Evolutionary conservation across 23 red algal genomes (phyloP).

Genomic region (Gracilaria gracilis): DNA sequence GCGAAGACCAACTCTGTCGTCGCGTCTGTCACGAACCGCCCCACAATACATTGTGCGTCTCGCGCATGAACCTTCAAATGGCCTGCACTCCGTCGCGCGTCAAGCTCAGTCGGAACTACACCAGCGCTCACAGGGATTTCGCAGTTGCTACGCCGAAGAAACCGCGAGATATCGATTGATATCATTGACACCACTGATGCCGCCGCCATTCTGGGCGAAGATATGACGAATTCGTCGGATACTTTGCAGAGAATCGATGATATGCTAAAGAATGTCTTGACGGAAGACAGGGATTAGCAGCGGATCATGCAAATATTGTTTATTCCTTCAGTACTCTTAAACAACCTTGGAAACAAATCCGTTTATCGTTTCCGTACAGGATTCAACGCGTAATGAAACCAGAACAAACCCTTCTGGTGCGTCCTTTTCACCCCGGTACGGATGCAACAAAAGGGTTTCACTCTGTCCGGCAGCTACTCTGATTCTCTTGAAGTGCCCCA

Average conservation of each 20-base stretch:
- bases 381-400: too few relatives aligned
- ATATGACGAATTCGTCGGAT: slow-evolving; percentile 12
- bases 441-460: too few relatives aligned
- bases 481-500: too few relatives aligned
- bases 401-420: too few relatives aligned
- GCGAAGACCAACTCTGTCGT: slow-evolving; percentile 13
- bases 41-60: slow-evolving; percentile 60
- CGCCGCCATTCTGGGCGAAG: slow-evolving; percentile 28
- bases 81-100: slow-evolving; percentile 51
- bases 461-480: too few relatives aligned
- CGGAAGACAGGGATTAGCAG: not conserved
- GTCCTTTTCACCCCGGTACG: too few relatives aligned
- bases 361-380: too few relatives aligned
- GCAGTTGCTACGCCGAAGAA: not conserved
- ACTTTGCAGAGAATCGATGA: slow-evolving; percentile 27
- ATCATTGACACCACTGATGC: slow-evolving; percentile 55
- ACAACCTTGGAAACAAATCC: too few relatives aligned
- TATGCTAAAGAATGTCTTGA: slow-evolving; percentile 22
- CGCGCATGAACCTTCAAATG: slow-evolving; percentile 68
- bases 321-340: not conserved
- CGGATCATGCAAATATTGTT: not conserved
- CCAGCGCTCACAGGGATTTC: slow-evolving; percentile 44
- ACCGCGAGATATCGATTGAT: slow-evolving; percentile 17
- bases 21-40: slow-evolving; percentile 26
- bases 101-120: slow-evolving; percentile 54